Percentiles rank a stretch among this genome's conserved stretches.
Conservation (phyloP, 2,329 filamentous ascomycete genomes). For the Xylaria arbuscula region DNA sequence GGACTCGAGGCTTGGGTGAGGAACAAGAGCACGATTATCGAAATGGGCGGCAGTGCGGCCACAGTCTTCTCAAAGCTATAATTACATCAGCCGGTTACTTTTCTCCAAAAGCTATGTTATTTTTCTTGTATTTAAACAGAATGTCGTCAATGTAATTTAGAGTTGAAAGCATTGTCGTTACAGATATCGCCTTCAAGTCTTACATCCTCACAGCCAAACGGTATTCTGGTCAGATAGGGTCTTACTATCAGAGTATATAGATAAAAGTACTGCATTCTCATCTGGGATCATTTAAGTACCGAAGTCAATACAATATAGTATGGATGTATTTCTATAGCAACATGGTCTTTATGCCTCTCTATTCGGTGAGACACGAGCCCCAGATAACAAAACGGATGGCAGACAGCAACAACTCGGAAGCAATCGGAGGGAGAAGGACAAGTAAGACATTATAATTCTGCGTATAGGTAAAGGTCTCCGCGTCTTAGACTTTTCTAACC, state of each 20-base stretch:
- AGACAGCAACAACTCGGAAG: not conserved
- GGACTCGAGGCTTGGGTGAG: conserved; percentile 84
- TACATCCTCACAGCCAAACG: not conserved
- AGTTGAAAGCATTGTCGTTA: not conserved
- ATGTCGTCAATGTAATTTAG: not conserved
- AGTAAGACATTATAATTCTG: not conserved
- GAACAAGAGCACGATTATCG: conserved; percentile 89
- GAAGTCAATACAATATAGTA: not conserved
- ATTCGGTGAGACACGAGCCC: not conserved
- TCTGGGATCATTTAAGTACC: not conserved
- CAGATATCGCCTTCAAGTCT: not conserved
- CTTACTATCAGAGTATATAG: too few relatives aligned
- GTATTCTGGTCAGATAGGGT: not conserved
- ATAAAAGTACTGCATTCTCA: too few relatives aligned
- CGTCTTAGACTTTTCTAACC: not conserved
- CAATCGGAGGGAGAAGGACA: not conserved
- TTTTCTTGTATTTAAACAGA: not conserved
- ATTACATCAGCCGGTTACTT: conserved; percentile 29
- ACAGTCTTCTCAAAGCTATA: conserved; percentile 80
- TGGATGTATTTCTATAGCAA: not conserved
- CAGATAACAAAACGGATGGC: not conserved
- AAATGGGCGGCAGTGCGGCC: conserved; percentile 76
- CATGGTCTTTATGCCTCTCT: not conserved
- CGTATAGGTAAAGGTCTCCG: not conserved
- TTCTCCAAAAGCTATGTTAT: not conserved